These are phyloP conservation scores for Citrullus amarus DNA, from an alignment of 306 rosid species.

Conservation along the genomic window DNA sequence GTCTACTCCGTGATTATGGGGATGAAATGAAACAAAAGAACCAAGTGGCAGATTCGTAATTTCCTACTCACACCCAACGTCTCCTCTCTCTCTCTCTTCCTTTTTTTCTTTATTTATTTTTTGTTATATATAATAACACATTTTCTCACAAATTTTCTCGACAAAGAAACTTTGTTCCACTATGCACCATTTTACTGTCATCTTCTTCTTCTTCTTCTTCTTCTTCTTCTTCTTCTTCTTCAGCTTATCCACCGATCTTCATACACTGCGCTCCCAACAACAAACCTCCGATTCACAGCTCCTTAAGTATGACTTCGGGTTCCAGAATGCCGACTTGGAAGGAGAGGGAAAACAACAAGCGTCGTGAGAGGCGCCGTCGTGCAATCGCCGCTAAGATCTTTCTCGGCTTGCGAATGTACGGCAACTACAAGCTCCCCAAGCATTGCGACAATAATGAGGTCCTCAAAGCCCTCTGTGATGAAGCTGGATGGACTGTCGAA, in stretches of 20 bases:
- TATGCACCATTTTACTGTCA: neutral
- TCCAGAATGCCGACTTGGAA: constrained; percentile 66
- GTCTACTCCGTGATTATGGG: neutral
- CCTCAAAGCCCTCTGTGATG: constrained; percentile 53
- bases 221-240: neutral
- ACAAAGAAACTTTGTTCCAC: neutral
- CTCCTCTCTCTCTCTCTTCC: neutral
- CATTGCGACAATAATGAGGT: constrained; percentile 65
- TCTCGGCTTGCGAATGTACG: constrained; percentile 42
- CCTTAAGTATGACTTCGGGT: constrained; percentile 33
- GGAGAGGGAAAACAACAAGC: constrained; percentile 58
- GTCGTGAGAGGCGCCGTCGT: constrained; percentile 43
- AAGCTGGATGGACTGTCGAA: constrained; percentile 59
- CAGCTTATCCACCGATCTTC: neutral
- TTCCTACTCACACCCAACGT: neutral
- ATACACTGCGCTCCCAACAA: neutral
- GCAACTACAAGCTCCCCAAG: constrained; percentile 54
- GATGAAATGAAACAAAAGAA: neutral
- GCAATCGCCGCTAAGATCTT: constrained; percentile 66
- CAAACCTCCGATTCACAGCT: neutral
- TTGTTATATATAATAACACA: neutral
- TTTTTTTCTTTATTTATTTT: neutral
- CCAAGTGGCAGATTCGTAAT: neutral
- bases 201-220: too few species aligned
- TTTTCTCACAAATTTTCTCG: neutral